Evolutionary conservation across 23 red algal genomes (phyloP), one percentile per base, ranked within the genome.

Genomic region (Chondrus crispus): DNA sequence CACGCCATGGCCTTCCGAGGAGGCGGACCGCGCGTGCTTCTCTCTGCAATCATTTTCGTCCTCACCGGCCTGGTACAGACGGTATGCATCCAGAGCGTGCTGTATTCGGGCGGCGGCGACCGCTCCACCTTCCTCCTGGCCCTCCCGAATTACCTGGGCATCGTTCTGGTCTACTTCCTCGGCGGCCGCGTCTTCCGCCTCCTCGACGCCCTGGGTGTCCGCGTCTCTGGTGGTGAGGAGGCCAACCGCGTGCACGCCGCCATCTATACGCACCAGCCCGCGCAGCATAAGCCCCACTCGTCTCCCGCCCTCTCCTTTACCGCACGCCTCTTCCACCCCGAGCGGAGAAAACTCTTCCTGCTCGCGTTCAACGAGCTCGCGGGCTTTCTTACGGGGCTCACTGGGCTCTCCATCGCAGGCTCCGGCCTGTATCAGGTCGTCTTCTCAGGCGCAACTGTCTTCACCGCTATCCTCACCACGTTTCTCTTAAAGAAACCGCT

Each of bases 381-480:
- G 0, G 94, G 88, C 47, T 96, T 96, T 79, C 69, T 93, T 3
- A 87, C 83, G 4, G 94, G 94, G 3, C 62, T 96, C 7, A 88
- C 79, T 6, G 94, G 94, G 37, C 45, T 96, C 36, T 85, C 94
- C 8, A 88, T 93, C 46, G 94, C 94, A 41, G 94, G 94, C 30
- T 92, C 88, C 22, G 94, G 94, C 24, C 43, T 96, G 33, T 96
- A 96, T 63, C 94, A 96, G 79, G 89, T 96, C 33, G 94, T 96
- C n/a, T 89, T 93, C 41, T 96, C 94, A 6, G 94, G 94, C 29
- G 88, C 53, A n/a, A 96, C 94, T 37, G 88, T 96, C 36, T 90
- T 93, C 28, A 96, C 94, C 28, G 94, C 94, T 12, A 30, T 96
- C 13, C 88, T 96, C 40, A 88, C 88, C 16, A 81, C 75, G 28